Conservation (phyloP, 2,329 filamentous ascomycete genomes). For the Neopestalotiopsis rosae region DNA sequence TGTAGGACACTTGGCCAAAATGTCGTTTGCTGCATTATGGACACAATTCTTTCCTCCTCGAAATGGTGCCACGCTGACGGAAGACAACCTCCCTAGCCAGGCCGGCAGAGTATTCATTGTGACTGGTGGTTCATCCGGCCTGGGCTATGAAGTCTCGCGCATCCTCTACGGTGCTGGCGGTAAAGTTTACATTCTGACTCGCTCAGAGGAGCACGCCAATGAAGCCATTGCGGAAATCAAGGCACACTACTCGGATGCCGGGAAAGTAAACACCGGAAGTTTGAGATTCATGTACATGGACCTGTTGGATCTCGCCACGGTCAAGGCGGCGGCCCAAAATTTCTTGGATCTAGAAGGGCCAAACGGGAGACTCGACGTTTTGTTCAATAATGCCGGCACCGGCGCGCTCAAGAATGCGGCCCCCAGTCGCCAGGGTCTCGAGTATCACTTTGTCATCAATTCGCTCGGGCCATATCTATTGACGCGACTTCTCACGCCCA, state of each 20-base stretch:
- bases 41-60: conserved; percentile 29
- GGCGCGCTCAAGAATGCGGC: conserved; percentile 26
- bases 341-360: conserved; percentile 22
- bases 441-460: conserved; percentile 30
- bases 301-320: conserved; percentile 25
- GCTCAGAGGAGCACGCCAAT: conserved; percentile 32
- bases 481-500: conserved; percentile 25
- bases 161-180: conserved; percentile 55
- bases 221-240: conserved; percentile 27
- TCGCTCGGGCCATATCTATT: conserved; percentile 25
- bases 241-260: conserved; percentile 18
- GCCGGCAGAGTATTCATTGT: conserved; percentile 44
- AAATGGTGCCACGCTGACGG: conserved; percentile 23
- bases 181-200: conserved; percentile 57
- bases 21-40: conserved; percentile 22
- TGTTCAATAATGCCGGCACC: conserved; percentile 32
- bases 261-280: conserved; percentile 17
- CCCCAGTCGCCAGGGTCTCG: conserved; percentile 24
- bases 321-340: conserved; percentile 22
- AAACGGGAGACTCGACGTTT: conserved; percentile 25
- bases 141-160: conserved; percentile 53
- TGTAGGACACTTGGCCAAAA: conserved; percentile 1
- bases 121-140: conserved; percentile 40
- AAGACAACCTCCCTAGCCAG: conserved; percentile 25
- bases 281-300: conserved; percentile 28